Percentiles rank a stretch among this genome's conserved stretches.
phyloP scores from a whole-genome alignment of 129 eudicot genomes.

The Flaveria trinervia region DNA sequence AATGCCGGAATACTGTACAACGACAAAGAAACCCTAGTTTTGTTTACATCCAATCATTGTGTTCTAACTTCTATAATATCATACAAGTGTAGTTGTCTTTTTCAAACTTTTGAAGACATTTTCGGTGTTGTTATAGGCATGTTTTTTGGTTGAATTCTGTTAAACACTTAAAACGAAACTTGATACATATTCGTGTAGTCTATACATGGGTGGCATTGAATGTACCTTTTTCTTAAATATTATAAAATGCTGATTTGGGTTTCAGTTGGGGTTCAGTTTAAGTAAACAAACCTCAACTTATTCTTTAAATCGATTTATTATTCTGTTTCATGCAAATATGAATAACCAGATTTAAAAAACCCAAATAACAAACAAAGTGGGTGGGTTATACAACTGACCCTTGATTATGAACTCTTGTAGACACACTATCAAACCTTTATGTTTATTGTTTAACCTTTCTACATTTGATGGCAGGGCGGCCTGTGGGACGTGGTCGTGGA shows the following conservation, averaged over 20 bases:
- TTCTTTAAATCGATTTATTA: neutral
- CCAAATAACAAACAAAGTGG: neutral
- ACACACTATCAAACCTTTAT: neutral
- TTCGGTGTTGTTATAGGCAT: neutral
- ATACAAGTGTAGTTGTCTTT: neutral
- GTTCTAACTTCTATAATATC: neutral
- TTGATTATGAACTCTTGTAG: neutral
- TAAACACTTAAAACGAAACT: no score
- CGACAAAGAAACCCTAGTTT: neutral
- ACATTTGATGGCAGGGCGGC: conserved; percentile 40
- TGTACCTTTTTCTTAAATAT: neutral
- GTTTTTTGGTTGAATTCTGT: neutral
- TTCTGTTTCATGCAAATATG: neutral
- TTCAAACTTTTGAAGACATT: neutral
- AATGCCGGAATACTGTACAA: neutral
- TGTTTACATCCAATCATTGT: neutral
- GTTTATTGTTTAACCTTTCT: neutral
- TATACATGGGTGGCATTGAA: neutral
- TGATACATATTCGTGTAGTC: neutral
- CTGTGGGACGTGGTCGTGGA: conserved; percentile 82
- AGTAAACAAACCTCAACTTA: neutral
- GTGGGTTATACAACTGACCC: neutral
- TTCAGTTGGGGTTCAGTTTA: neutral
- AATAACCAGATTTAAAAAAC: neutral
- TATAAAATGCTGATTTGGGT: neutral